Percentiles rank a stretch among this genome's conserved stretches.
Evolutionary conservation across 768 basidiomycete species (phyloP).

Genomic region (Tephrocybe rancida): DNA sequence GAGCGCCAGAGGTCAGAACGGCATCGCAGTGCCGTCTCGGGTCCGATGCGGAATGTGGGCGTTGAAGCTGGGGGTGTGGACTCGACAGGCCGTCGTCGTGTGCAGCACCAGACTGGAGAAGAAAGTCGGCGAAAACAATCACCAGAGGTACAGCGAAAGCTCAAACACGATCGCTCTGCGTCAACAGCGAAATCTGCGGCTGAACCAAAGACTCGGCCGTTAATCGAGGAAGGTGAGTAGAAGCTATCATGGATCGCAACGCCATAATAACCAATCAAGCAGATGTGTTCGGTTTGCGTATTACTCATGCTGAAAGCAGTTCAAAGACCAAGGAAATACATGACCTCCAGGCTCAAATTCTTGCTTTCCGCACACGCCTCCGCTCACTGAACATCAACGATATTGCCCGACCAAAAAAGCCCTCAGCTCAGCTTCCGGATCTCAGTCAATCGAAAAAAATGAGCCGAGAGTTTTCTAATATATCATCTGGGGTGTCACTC

Average conservation of each 20-base stretch:
- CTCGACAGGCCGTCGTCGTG: neutral
- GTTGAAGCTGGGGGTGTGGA: too few relatives aligned
- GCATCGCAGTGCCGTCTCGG: too few relatives aligned
- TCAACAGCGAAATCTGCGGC: neutral
- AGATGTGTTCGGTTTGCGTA: constrained; percentile 63
- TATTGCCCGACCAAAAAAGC: constrained; percentile 44
- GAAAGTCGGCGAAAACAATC: neutral
- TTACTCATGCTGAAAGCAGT: constrained; percentile 31
- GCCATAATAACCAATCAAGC: constrained; percentile 2
- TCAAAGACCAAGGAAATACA: constrained; percentile 39
- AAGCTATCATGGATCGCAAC: neutral
- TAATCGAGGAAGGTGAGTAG: neutral
- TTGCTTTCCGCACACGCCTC: constrained; percentile 59
- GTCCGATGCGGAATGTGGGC: too few relatives aligned
- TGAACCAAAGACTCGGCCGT: neutral
- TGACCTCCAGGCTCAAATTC: constrained; percentile 51
- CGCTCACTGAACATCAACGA: constrained; percentile 63
- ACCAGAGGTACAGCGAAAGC: neutral
- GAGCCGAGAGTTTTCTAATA: constrained; percentile 42
- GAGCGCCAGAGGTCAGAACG: too few relatives aligned
- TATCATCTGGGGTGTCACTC: constrained; percentile 46
- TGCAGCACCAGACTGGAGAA: neutral
- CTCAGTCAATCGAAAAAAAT: constrained; percentile 49
- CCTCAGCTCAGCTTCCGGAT: constrained; percentile 52
- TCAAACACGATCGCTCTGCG: neutral